Base-by-base conservation (phyloP, 2,329 filamentous ascomycete species). In the Whalleya microplaca region DNA sequence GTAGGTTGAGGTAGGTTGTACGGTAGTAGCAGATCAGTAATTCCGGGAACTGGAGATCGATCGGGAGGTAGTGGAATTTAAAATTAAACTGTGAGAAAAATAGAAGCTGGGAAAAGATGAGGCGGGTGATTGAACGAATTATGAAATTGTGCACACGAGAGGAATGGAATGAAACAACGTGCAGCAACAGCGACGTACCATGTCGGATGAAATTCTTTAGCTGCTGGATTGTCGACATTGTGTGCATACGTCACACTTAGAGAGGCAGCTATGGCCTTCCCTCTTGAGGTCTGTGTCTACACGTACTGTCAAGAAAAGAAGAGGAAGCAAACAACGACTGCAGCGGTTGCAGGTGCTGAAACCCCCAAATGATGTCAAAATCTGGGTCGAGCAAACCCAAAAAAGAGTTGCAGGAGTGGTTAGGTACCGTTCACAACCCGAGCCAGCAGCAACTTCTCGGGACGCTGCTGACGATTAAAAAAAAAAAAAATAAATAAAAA, bases 161-260 rank as follows among this genome's bases (percentile, higher is more conserved):
- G n/a, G 21, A 45, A 47, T 21, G 29, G 40, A 45, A 6, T 43
- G 43, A 32, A 55, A 32, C 21, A 51, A 56, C 41, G 43, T 52
- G 56, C 41, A 43, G 53, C 18, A 44, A 21, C 23, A 32, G 69
- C 41, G 45, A 47, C 79, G 54, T 78, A 87, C 84, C 94, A 81
- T 97, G 94, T 65, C 94, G 91, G 77, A 98, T 95, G 77, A 98
- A 96, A 77, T 97, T 97, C 79, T 98, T 97, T 69, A 97, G 85
- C 73, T 95, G 95, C 80, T 97, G 94, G 79, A 97, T 96, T 65
- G 84, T 86, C 69, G 84, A 86, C 84, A 87, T 86, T 43, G 65
- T 73, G 64, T 55, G 37, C 59, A 55, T 56, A 67, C 58, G 68
- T 69, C 64, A 69, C 66, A n/a, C 49, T 23, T 48, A 56, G n/a